Evolutionary conservation across 2,329 filamentous ascomycete genomes (phyloP).

Genomic region (Penicillium sp.): DNA sequence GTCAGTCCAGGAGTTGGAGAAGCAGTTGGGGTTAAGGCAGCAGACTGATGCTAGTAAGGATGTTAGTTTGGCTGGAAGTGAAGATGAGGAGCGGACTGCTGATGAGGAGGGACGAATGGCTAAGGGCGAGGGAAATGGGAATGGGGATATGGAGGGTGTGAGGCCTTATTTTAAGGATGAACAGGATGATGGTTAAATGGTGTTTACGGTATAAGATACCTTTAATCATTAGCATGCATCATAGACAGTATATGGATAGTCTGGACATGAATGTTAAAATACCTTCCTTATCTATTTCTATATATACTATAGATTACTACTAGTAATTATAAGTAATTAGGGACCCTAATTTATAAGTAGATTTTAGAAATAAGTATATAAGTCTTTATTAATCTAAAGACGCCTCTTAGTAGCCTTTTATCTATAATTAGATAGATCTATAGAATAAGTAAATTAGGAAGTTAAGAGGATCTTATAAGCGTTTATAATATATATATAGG

Average conservation of each 20-base stretch:
- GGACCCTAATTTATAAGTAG: no score
- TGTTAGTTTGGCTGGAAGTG: constrained; percentile 71
- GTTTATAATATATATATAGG: no score
- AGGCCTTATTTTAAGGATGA: constrained; percentile 35
- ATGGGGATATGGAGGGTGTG: constrained; percentile 38
- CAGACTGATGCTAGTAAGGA: constrained; percentile 64
- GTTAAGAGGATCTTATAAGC: no score
- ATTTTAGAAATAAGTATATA: no score
- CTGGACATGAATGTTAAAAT: background rate
- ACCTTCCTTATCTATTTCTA: no score
- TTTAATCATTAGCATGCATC: background rate
- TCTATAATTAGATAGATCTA: no score
- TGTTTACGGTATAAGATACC: background rate
- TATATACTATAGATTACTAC: no score
- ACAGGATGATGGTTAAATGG: background rate
- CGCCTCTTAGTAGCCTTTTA: no score
- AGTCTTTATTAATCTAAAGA: no score
- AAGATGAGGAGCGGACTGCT: constrained; percentile 40
- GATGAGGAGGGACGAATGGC: constrained; percentile 25
- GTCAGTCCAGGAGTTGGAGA: constrained; percentile 35
- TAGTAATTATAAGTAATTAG: no score
- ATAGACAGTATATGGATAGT: background rate
- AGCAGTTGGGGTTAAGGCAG: constrained; percentile 66
- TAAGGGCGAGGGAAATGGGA: constrained; percentile 19
- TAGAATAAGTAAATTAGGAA: no score